Evolutionary conservation across 192 early-diverging fungal species (phyloP), one percentile per base, ranked within the genome.

Genomic region (Linnemannia exigua): DNA sequence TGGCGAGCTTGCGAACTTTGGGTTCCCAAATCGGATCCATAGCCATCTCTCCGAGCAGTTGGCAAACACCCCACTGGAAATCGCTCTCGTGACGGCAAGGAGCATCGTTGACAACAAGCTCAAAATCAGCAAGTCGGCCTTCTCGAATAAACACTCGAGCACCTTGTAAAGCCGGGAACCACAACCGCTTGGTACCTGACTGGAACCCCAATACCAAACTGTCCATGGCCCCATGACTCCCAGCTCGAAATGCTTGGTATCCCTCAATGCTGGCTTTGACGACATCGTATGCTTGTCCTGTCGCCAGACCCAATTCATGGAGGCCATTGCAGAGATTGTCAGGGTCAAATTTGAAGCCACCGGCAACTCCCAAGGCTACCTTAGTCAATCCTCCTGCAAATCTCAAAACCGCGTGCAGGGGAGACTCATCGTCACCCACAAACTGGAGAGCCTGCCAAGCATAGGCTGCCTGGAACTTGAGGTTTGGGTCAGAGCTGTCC

Each of bases 31-130:
- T 70, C 67, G 17, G 68, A 77, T 77, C 76, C 50, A 77, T 54
- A 33, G 68, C 76, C 8, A 77, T 77, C 76, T 77, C 76, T 70
- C 76, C 76, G 3, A 77, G 67, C 67, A 77, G 31, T 25, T 77
- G 76, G 36, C 76, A 77, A 22, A 77, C n/a, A 25, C 76, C 67
- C 76, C 76, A 77, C 36, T 77, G 76, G 76, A 77, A 77, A 50
- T 70, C 67, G 11, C 1, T 46, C 17, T 11, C 50, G 17, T 68
- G 76, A 48, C 68, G 28, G 50, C 76, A 77, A 70, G 76, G 67
- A 15, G 67, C 76, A 37, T 77, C 76, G 36, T 54, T 70, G 67
- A 77, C 68, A 22, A 77, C 3, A n/a, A 31, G 47, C 50, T 41
- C 70, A 35, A 77, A 77, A 3, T 77, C 76, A 33, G 68, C 76